phyloP scores from a whole-genome alignment of 1,139 yeast species.

The Suhomyces bolitotheri region DNA sequence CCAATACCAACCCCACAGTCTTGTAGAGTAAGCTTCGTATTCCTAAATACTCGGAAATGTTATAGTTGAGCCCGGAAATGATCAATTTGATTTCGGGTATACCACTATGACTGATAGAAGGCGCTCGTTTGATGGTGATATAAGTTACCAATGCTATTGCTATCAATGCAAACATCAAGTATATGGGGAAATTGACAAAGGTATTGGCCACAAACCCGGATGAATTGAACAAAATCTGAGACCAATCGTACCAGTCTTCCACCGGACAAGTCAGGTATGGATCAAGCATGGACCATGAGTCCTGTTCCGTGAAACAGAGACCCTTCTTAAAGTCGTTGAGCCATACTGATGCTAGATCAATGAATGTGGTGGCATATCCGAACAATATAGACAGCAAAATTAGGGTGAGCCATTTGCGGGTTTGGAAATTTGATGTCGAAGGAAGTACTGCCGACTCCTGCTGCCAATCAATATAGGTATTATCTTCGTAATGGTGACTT shows the following conservation, averaged over 20 bases:
- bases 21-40: constrained; percentile 49
- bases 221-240: constrained; percentile 28
- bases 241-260: constrained; percentile 47
- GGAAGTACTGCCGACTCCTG: constrained; percentile 15
- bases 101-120: constrained; percentile 60
- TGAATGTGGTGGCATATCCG: constrained; percentile 59
- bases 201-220: constrained; percentile 20
- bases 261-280: constrained; percentile 50
- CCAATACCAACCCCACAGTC: constrained; percentile 55
- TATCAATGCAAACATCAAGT: constrained; percentile 29
- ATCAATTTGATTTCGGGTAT: constrained; percentile 68
- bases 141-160: constrained; percentile 33
- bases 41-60: constrained; percentile 46
- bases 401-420: constrained; percentile 61
- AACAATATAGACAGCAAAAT: constrained; percentile 53
- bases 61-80: constrained; percentile 58
- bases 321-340: constrained; percentile 61
- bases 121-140: constrained; percentile 36
- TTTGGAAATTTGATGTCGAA: constrained; percentile 15
- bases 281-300: constrained; percentile 44
- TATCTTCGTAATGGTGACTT: constrained; percentile 24
- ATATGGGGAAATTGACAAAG: constrained; percentile 42
- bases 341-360: constrained; percentile 64
- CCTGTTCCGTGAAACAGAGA: constrained; percentile 37
- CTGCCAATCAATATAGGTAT: constrained; percentile 40